Evolutionary conservation across 2,329 filamentous ascomycete species (phyloP).

Genomic region (Colletotrichum tanaceti): DNA sequence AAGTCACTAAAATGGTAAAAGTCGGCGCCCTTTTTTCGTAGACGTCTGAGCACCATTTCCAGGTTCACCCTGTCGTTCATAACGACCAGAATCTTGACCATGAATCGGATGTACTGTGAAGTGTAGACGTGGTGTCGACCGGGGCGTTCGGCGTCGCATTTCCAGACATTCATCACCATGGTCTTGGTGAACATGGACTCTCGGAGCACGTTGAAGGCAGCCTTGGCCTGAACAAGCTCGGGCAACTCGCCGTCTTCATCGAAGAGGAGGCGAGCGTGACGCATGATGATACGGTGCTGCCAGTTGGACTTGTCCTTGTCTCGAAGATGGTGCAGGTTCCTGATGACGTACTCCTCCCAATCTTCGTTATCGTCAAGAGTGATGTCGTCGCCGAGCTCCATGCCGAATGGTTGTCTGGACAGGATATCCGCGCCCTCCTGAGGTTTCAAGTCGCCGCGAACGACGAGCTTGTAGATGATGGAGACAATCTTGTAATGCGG

Average conservation of each 20-base stretch:
- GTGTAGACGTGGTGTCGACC: constrained; percentile 95
- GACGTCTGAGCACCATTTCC: constrained; percentile 80
- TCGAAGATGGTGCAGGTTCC: constrained; percentile 62
- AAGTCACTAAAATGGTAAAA: constrained; percentile 72
- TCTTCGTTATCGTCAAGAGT: constrained; percentile 70
- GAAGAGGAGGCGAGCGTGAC: constrained; percentile 71
- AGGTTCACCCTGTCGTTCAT: constrained; percentile 80
- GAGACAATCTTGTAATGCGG: constrained; percentile 93
- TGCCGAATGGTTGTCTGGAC: constrained; percentile 66
- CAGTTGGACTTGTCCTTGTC: constrained; percentile 92
- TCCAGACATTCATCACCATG: constrained; percentile 95
- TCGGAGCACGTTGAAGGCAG: constrained; percentile 81
- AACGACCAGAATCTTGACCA: constrained; percentile 78
- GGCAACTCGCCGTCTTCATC: constrained; percentile 56
- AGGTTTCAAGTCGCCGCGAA: constrained; percentile 59
- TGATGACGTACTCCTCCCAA: constrained; percentile 67
- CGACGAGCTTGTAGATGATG: constrained; percentile 83
- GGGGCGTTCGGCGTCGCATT: constrained; percentile 84
- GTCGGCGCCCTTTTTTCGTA: constrained; percentile 85
- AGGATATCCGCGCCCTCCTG: constrained; percentile 64
- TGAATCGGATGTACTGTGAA: constrained; percentile 85
- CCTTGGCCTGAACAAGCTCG: constrained; percentile 75
- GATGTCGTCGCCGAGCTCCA: constrained; percentile 60
- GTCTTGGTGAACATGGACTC: constrained; percentile 88
- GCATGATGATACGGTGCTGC: constrained; percentile 91